phyloP scores from a whole-genome alignment of 306 rosid genomes.

The Medicago arabica region DNA sequence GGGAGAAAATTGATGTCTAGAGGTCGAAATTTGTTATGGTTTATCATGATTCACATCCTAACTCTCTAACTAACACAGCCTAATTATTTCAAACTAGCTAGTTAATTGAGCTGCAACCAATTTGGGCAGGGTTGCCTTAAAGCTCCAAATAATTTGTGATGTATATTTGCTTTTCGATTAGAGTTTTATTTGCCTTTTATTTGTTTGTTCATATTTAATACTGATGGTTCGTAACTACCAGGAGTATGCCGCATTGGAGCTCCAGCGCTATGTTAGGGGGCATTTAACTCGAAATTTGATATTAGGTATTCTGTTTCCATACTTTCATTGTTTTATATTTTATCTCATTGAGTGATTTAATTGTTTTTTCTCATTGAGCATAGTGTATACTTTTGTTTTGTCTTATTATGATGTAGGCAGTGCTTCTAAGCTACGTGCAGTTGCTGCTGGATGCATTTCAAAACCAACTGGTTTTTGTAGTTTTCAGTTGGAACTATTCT shows the following conservation, averaged over 20 bases:
- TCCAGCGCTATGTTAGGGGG: slow-evolving; percentile 73
- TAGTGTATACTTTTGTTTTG: not conserved
- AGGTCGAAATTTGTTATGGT: not conserved
- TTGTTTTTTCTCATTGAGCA: slow-evolving; percentile 11
- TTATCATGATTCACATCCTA: not conserved
- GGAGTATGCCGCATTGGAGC: slow-evolving; percentile 57
- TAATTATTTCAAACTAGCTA: not conserved
- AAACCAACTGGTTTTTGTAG: slow-evolving; percentile 45
- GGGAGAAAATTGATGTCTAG: not conserved
- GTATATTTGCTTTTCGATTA: not conserved
- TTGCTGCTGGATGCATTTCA: slow-evolving; percentile 37
- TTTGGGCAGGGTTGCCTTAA: not conserved
- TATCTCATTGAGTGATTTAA: slow-evolving; percentile 12
- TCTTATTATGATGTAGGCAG: slow-evolving; percentile 43
- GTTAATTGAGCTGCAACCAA: not conserved
- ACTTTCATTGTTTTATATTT: slow-evolving; percentile 3
- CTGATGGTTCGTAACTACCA: slow-evolving; percentile 41
- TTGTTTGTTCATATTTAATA: slow-evolving; percentile 18
- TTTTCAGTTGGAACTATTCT: slow-evolving; percentile 53
- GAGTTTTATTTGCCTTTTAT: not conserved
- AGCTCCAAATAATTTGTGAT: not conserved
- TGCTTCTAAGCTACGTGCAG: slow-evolving; percentile 49
- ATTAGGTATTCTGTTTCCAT: slow-evolving; percentile 55
- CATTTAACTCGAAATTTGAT: slow-evolving; percentile 58
- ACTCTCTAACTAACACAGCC: not conserved